phyloP scores from a whole-genome alignment of 2,329 filamentous ascomycete species.

The Chaetoscypha palmicola region DNA sequence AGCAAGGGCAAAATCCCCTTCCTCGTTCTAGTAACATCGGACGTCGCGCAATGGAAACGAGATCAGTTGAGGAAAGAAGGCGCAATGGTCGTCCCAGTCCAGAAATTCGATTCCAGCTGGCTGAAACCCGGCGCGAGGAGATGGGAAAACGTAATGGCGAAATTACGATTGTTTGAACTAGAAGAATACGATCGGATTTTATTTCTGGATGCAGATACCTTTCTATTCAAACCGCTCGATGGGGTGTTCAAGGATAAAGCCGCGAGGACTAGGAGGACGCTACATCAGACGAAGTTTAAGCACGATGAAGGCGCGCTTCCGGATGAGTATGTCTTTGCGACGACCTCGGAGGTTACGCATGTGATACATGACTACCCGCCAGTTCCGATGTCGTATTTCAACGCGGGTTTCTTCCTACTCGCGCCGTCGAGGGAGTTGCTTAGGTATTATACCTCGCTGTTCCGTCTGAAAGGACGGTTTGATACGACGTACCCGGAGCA shows the following conservation, averaged over 20 bases:
- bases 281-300: neutral
- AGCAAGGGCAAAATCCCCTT: constrained; percentile 29
- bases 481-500: constrained; percentile 36
- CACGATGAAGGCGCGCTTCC: constrained; percentile 31
- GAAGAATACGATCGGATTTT: constrained; percentile 32
- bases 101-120: constrained; percentile 27
- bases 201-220: constrained; percentile 33
- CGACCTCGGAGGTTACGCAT: constrained; percentile 31
- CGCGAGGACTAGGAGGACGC: constrained; percentile 1
- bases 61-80: constrained; percentile 31
- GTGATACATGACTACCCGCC: constrained; percentile 34
- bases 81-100: constrained; percentile 30
- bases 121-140: constrained; percentile 26
- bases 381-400: constrained; percentile 31
- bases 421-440: constrained; percentile 34
- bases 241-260: constrained; percentile 30
- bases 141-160: constrained; percentile 29
- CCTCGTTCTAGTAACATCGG: constrained; percentile 29
- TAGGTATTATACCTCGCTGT: constrained; percentile 34
- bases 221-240: constrained; percentile 29
- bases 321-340: constrained; percentile 31
- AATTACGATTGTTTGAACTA: constrained; percentile 32
- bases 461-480: constrained; percentile 33
- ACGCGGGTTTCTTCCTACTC: constrained; percentile 37
- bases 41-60: constrained; percentile 23